A percentile compares a stretch with the other conserved stretches of the same genome.
phyloP scores from a whole-genome alignment of 805 yeast species.

The Lachancea quebecensis region DNA sequence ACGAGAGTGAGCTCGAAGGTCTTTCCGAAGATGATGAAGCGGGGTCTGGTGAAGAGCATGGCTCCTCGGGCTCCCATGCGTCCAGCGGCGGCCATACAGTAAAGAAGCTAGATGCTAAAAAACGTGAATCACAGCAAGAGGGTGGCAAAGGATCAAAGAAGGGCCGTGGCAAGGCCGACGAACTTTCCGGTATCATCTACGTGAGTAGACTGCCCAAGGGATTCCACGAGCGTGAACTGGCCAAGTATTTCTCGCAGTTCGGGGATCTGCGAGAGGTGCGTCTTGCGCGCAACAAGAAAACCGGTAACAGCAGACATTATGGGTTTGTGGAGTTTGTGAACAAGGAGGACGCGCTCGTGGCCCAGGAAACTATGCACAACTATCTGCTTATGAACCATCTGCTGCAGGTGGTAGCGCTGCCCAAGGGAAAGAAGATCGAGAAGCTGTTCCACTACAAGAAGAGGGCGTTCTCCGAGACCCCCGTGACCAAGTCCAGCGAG shows the following conservation, averaged over 20 bases:
- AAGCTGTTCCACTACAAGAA: constrained; percentile 33
- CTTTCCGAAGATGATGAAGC: constrained; percentile 22
- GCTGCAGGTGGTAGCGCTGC: constrained; percentile 52
- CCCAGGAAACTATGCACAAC: constrained; percentile 94
- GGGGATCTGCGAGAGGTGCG: constrained; percentile 76
- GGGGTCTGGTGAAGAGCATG: constrained; percentile 19
- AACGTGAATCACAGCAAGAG: constrained; percentile 14
- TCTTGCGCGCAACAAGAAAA: constrained; percentile 79
- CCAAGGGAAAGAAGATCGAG: constrained; percentile 42
- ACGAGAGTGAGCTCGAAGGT: constrained; percentile 28
- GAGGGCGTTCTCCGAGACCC: constrained; percentile 28
- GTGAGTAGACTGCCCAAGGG: constrained; percentile 92
- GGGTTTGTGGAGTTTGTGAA: constrained; percentile 82
- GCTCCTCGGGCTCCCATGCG: constrained; percentile 15
- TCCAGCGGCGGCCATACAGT: constrained; percentile 17
- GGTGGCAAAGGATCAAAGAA: constrained; percentile 8
- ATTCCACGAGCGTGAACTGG: constrained; percentile 72
- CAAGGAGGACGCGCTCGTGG: constrained; percentile 72
- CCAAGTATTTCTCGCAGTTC: constrained; percentile 80
- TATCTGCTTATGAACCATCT: constrained; percentile 84
- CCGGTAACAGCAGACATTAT: constrained; percentile 87
- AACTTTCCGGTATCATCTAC: constrained; percentile 64
- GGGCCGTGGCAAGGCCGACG: constrained; percentile 12
- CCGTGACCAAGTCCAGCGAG: constrained; percentile 27
- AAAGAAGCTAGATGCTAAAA: constrained; percentile 24